Base-by-base conservation (phyloP, 306 rosid species). In the Aeschynomene evenia region DNA sequence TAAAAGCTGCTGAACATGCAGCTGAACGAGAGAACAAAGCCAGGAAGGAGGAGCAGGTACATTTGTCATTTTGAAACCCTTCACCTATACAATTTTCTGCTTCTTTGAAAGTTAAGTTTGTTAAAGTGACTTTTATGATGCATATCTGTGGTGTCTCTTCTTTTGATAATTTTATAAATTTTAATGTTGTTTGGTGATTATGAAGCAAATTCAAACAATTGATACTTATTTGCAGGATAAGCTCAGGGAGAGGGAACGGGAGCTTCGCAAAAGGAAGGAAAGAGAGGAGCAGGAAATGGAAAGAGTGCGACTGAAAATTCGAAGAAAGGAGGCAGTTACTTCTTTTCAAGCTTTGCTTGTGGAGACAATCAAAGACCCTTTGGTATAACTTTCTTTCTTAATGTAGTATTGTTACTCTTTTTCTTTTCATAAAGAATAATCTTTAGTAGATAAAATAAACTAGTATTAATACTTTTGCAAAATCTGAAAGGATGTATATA, bases 211-310 rank as follows among this genome's bases (percentile, higher is more conserved):
- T 48, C 20, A 66, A 58, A 66, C 56, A 43, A 49, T 45, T 29
- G 29, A 37, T 43, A 60, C 61, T 64, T 60, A 60, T 75, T 85
- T 72, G 72, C 85, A 94, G 98, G 98, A 90, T 26, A 94, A 88
- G 74, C 76, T 94, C 76, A 89, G 87, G 85, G 98, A 90, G 71
- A 90, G 98, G 70, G 98, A 94, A 71, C 84, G 98, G 42, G 97
- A 94, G 76, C 68, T 87, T 68, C 85, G 92, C 71, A 94, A 94
- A 82, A 74, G 98, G 81, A 94, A 94, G 89, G 97, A 94, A 84
- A 88, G 98, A 83, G 97, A 94, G 77, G 98, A 94, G 74, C 98
- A 94, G 36, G 98, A 94, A 84, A 90, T 89, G 85, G 98, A 90
- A 80, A 84, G 95, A 75, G 96, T 90, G 66, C 85, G 97, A 14